These are phyloP conservation scores for Blepharisma japonicum DNA, from an alignment of 73 alveolate species.

Conservation along the genomic window DNA sequence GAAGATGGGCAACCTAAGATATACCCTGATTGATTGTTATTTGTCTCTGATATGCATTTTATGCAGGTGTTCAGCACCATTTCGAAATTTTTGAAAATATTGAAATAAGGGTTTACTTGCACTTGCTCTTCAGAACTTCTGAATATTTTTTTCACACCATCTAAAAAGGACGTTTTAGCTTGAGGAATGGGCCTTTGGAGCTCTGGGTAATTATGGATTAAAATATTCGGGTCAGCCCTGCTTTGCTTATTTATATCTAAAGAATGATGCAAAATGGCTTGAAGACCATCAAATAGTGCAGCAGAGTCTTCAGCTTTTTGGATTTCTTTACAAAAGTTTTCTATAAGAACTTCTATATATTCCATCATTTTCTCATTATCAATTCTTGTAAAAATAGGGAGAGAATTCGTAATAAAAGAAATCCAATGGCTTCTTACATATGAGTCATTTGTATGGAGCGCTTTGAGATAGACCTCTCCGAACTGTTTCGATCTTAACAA, in stretches of 20 bases:
- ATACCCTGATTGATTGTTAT: too few species aligned
- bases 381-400: neutral
- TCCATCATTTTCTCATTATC: neutral
- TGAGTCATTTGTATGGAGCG: neutral
- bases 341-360: neutral
- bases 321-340: neutral
- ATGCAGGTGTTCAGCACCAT: too few species aligned
- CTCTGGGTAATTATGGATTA: too few species aligned
- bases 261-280: slow-evolving; percentile 1
- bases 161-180: too few species aligned
- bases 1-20: too few species aligned
- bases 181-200: too few species aligned
- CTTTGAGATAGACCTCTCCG: slow-evolving; percentile 4
- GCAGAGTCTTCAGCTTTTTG: slow-evolving; percentile 2
- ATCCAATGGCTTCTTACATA: slow-evolving; percentile 5
- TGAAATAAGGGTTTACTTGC: too few species aligned
- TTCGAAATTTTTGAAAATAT: too few species aligned
- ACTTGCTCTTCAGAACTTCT: too few species aligned
- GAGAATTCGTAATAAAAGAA: neutral
- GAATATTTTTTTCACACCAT: too few species aligned
- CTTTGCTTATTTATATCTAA: neutral
- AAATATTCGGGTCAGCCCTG: too few species aligned
- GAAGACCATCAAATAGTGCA: neutral
- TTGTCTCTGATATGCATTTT: too few species aligned
- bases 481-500: neutral